Conservation (phyloP, 768 basidiomycete genomes). For the Tubosaeta sp. region DNA sequence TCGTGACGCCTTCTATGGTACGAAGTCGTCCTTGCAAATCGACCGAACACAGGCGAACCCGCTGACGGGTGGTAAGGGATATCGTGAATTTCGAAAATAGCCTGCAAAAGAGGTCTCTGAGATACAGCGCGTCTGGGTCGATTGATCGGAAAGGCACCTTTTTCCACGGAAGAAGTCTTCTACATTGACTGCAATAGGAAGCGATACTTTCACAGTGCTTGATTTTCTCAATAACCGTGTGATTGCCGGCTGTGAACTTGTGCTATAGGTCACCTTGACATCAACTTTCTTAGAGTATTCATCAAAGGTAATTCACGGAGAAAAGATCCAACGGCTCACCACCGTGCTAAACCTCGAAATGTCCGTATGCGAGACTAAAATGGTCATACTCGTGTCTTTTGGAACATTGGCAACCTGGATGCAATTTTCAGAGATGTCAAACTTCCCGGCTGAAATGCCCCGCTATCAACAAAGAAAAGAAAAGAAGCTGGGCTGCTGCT, state of each 20-base stretch:
- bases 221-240: constrained; percentile 51
- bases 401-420: constrained; percentile 48
- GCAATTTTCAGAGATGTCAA: constrained; percentile 40
- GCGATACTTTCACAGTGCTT: constrained; percentile 56
- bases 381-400: constrained; percentile 40
- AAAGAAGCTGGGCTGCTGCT: constrained; percentile 8
- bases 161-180: constrained; percentile 93
- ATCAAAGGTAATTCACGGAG: neutral
- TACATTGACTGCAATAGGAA: constrained; percentile 90
- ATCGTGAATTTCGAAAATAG: constrained; percentile 89
- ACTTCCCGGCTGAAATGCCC: constrained; percentile 13
- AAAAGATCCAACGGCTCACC: constrained; percentile 37
- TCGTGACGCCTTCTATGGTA: constrained; percentile 46
- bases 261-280: constrained; percentile 65
- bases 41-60: constrained; percentile 69
- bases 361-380: constrained; percentile 65
- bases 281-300: constrained; percentile 56
- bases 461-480: constrained; percentile 11
- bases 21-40: constrained; percentile 44
- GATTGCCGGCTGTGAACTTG: constrained; percentile 47
- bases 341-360: constrained; percentile 56
- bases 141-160: constrained; percentile 42
- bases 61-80: constrained; percentile 73
- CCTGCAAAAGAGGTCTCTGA: constrained; percentile 37
- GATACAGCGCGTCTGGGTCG: neutral